Conservation (phyloP, 768 basidiomycete genomes). For the Gyrodon lividus region DNA sequence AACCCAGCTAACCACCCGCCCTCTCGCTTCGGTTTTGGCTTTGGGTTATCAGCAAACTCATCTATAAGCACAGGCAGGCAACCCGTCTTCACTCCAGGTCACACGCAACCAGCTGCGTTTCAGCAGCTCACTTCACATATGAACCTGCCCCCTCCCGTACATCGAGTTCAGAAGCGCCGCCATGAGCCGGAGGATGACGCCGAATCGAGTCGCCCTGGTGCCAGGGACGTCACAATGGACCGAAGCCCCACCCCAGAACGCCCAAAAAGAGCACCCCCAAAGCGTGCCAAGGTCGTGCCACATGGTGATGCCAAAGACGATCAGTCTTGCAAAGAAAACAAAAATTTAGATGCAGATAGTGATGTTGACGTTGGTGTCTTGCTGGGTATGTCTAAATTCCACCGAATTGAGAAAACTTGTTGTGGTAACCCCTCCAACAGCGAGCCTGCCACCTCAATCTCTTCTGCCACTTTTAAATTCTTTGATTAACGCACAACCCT, state of each 20-base stretch:
- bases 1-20: constrained; percentile 58
- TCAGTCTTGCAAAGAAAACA: constrained; percentile 48
- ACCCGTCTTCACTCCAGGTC: constrained; percentile 39
- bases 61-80: constrained; percentile 49
- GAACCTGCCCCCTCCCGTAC: constrained; percentile 37
- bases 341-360: constrained; percentile 37
- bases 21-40: constrained; percentile 72
- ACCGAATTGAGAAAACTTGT: constrained; percentile 1
- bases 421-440: constrained; percentile 38
- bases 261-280: constrained; percentile 65
- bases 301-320: constrained; percentile 39
- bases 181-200: constrained; percentile 69
- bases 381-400: constrained; percentile 53
- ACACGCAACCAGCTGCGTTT: constrained; percentile 45
- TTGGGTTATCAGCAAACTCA: constrained; percentile 52
- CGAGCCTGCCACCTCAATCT: constrained; percentile 76
- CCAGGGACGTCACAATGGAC: constrained; percentile 75
- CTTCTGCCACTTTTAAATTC: constrained; percentile 71
- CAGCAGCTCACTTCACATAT: constrained; percentile 55
- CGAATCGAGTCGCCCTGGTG: constrained; percentile 35
- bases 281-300: constrained; percentile 46
- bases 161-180: constrained; percentile 60
- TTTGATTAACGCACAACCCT: constrained; percentile 64
- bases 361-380: constrained; percentile 74
- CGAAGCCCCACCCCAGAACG: constrained; percentile 83